Percentiles rank a stretch among this genome's conserved stretches.
Conservation (phyloP, 2,329 filamentous ascomycete genomes). For the Cladophialophora bantiana region DNA sequence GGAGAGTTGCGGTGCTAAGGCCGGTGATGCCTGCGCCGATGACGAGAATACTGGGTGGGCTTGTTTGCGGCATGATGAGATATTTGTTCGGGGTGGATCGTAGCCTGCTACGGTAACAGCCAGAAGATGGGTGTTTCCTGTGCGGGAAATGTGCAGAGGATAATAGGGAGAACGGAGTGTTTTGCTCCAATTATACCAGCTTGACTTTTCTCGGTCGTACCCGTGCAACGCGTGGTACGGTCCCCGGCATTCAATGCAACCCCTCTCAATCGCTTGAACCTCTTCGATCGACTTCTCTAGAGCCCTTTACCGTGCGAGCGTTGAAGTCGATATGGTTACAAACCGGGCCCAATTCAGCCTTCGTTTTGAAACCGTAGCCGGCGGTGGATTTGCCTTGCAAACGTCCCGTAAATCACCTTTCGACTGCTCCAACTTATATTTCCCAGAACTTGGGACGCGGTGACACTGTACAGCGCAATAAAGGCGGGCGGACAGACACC, state of each 20-base stretch:
- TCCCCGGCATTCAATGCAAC: background rate
- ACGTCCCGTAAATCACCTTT: no score
- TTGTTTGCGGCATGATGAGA: background rate
- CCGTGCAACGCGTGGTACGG: background rate
- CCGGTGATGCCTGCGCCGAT: conserved; percentile 40
- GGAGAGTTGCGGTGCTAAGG: conserved; percentile 39
- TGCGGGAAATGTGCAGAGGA: background rate
- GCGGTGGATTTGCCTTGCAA: no score
- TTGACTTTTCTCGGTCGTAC: background rate
- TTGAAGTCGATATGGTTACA: no score
- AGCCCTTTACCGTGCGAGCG: no score
- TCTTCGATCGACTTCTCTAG: background rate
- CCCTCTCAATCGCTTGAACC: background rate
- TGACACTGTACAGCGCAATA: no score
- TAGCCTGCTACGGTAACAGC: background rate
- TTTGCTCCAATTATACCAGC: background rate
- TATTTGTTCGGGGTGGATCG: background rate
- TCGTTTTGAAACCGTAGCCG: no score
- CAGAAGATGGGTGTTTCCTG: background rate
- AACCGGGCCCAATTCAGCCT: no score
- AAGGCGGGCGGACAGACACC: no score
- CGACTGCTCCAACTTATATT: no score
- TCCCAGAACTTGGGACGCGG: no score
- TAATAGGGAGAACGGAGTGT: background rate
- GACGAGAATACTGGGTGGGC: conserved; percentile 28